Base-by-base conservation (phyloP, 192 early-diverging fungal genomes). In the Coemansia biformis region DNA sequence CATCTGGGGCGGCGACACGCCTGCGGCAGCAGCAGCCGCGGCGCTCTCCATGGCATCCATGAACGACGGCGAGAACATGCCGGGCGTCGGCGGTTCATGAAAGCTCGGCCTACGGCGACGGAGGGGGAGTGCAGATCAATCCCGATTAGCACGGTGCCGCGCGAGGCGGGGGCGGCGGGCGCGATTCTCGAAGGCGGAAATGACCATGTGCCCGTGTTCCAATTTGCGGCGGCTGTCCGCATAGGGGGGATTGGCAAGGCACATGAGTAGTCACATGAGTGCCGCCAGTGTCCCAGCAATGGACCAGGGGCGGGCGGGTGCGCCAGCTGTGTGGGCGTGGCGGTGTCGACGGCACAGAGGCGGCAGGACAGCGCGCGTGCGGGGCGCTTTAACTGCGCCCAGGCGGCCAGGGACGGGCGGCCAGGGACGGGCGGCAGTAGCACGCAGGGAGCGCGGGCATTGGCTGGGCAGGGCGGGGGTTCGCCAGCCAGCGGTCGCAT, bases 61-160 rank as follows among this genome's bases (percentile, higher is more conserved):
- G 51, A 86, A 86, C 39, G 71, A 77, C n/a, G 85, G 81, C 35
- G 83, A 79, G 35, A 86, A 86, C 67, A 86, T 84, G 15, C 74
- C 79, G 0, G 84, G 84, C n/a, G 82, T 84, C 9, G 65, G 65
- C 7, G 82, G 84, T 31, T 65, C 60, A 37, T 66, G 78, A 0
- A 58, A 24, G 22, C 42, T 45, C 15, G 39, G 3, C 22, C 51
- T 59, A 64, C 43, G 13, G 24, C 24, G 6, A 26, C 24, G 6
- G 24, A 2, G 24, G 24, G 6, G 29, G 38, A 23, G n/a, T 13
- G 12, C 11, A 8, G 12, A 15, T 23, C n/a, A 12, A 48, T 21
- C 18, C 1, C 21, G 18, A 31, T 48, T 19, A 48, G 46, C 35
- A 15, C 46, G 21, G 14, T 5, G 17, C 11, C 13, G 17, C 23